Conservation (phyloP, 1,139 yeast genomes). For the Scheffersomyces illinoinensis region DNA sequence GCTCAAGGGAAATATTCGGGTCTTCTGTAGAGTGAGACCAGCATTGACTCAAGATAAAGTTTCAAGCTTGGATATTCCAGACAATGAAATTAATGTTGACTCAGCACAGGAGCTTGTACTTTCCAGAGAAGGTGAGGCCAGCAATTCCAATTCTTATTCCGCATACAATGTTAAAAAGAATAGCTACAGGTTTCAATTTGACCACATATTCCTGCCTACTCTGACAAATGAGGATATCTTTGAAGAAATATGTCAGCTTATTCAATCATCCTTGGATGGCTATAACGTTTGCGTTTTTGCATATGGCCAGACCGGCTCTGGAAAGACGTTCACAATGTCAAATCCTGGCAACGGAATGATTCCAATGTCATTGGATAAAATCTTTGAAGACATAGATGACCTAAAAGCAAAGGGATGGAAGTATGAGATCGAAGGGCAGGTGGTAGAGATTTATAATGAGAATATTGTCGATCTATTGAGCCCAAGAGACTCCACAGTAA, state of each 20-base stretch:
- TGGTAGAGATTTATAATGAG: slow-evolving; percentile 89
- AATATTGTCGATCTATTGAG: slow-evolving; percentile 67
- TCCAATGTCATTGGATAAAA: slow-evolving; percentile 71
- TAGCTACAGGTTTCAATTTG: slow-evolving; percentile 64
- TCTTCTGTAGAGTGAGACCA: slow-evolving; percentile 85
- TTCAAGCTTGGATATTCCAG: slow-evolving; percentile 47
- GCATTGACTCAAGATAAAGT: slow-evolving; percentile 23
- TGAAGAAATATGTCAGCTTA: slow-evolving; percentile 81
- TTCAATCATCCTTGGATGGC: slow-evolving; percentile 90
- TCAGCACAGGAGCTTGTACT: slow-evolving; percentile 51
- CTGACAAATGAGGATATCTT: slow-evolving; percentile 65
- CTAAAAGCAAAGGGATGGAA: slow-evolving; percentile 63
- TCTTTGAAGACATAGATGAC: slow-evolving; percentile 59
- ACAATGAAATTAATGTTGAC: slow-evolving; percentile 46
- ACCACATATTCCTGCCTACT: slow-evolving; percentile 65
- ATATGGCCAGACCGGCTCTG: slow-evolving; percentile 97
- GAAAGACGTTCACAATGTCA: slow-evolving; percentile 92
- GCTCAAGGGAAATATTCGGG: slow-evolving; percentile 88
- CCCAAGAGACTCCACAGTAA: slow-evolving; percentile 23
- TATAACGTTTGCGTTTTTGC: slow-evolving; percentile 93
- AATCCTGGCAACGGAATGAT: slow-evolving; percentile 74
- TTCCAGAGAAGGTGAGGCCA: slow-evolving; percentile 21
- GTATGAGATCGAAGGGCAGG: slow-evolving; percentile 69
- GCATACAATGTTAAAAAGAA: not conserved
- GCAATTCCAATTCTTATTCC: slow-evolving; percentile 1